Base-by-base conservation (phyloP, 2,329 filamentous ascomycete species). In the Cladosporium halotolerans region DNA sequence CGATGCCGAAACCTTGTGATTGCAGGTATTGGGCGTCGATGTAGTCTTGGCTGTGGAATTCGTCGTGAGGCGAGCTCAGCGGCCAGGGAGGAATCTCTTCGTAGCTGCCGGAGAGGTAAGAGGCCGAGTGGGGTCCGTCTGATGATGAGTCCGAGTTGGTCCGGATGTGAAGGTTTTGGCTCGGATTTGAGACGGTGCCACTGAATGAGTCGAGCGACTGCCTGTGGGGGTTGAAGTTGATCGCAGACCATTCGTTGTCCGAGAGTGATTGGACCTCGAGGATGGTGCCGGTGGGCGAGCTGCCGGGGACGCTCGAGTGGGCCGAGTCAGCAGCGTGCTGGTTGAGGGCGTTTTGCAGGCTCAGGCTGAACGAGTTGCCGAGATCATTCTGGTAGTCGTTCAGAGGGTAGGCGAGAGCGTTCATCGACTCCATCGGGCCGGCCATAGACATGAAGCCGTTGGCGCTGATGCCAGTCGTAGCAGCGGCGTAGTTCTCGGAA, bases 241-340 rank as follows among this genome's bases (percentile, higher is more conserved):
- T 84, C 60, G 87, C 81, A 47, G 82, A 83, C 91, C 91, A 97
- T 54, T 89, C 88, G 62, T 91, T 88, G 62, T 95, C 90, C n/a
- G 89, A 89, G 41, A 96, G 76, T 6, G 92, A 96, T 46, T 92
- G 75, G 33, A 95, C 88, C 70, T 96, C 91, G 44, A 96, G 75
- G 69, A 89, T 91, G 31, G 85, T 88, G 62, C 87, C 85, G 1
- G 85, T 88, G 1, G 88, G 88, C 36, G 88, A 91, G 64, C 82
- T 84, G 67, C 70, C 73, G 9, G 71, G 68, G 9, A 76, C 63
- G 57, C 72, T 75, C 14, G 69, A 66, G 33, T 64, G 61, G 32
- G 60, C 59, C 5, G 61, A 63, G 42, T 66, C 64, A 19, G 60
- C 56, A 45, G 60, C 58, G 74, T 81, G 54, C 74, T 78, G 53